Conservation (phyloP, 768 basidiomycete genomes). For the Auriscalpium vulgare region DNA sequence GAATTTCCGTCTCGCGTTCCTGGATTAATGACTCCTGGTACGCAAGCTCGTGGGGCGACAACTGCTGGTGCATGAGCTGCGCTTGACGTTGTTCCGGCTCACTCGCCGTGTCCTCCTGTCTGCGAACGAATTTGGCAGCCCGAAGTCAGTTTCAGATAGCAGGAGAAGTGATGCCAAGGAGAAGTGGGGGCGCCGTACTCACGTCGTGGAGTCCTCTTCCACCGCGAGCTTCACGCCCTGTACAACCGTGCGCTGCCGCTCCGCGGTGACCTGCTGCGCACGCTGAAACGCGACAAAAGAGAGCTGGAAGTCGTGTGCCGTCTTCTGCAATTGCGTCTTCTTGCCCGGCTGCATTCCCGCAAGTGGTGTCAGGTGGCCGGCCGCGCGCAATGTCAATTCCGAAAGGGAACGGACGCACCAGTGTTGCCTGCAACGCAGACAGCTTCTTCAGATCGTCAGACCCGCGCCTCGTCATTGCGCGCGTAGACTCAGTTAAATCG, state of each 20-base stretch:
- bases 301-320: slow-evolving; percentile 85
- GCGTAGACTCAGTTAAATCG: slow-evolving; percentile 89
- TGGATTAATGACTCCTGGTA: slow-evolving; percentile 94
- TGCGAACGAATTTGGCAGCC: not conserved
- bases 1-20: slow-evolving; percentile 90
- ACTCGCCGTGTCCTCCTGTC: slow-evolving; percentile 12
- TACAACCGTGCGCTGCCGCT: slow-evolving; percentile 83
- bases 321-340: slow-evolving; percentile 83
- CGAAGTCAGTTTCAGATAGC: not conserved
- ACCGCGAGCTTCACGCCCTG: slow-evolving; percentile 80
- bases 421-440: slow-evolving; percentile 51
- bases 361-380: too few species aligned
- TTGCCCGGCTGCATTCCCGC: slow-evolving; percentile 49
- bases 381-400: too few species aligned
- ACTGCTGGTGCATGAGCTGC: slow-evolving; percentile 57
- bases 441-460: slow-evolving; percentile 91
- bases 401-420: slow-evolving; percentile 35
- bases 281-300: slow-evolving; percentile 89
- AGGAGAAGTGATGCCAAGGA: not conserved
- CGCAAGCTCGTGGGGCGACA: slow-evolving; percentile 88
- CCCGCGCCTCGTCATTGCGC: slow-evolving; percentile 90
- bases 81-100: slow-evolving; percentile 59
- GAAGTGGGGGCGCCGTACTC: not conserved
- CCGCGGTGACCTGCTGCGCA: slow-evolving; percentile 84
- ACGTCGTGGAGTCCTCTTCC: slow-evolving; percentile 53